Evolutionary conservation across 2,329 filamentous ascomycete genomes (phyloP).

Genomic region (Trichoderma sp.): DNA sequence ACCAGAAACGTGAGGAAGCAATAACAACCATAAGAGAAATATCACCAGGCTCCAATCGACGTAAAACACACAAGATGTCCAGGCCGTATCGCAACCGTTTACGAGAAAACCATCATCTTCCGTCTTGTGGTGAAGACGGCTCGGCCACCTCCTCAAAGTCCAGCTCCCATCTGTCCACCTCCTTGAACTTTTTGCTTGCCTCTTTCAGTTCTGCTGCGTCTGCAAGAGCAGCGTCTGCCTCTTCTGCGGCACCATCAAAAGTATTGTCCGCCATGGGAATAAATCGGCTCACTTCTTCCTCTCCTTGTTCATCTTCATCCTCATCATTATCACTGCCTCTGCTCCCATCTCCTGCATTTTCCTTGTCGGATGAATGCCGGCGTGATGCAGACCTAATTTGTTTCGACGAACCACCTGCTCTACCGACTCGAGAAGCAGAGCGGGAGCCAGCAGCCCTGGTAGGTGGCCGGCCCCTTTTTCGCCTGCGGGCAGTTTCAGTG

Average conservation of each 20-base stretch:
- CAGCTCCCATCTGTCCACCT: constrained; percentile 71
- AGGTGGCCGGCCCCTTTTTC: constrained; percentile 40
- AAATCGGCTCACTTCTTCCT: constrained; percentile 47
- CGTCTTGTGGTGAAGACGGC: constrained; percentile 57
- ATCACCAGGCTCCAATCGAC: background rate
- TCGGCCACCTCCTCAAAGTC: constrained; percentile 67
- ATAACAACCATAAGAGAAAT: background rate
- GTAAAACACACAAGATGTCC: background rate
- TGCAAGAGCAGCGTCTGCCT: constrained; percentile 47
- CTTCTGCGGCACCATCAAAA: constrained; percentile 41
- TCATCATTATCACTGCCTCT: constrained; percentile 43
- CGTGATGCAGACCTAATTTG: constrained; percentile 36
- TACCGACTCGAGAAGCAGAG: constrained; percentile 37
- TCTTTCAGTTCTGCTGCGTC: constrained; percentile 61
- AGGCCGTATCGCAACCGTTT: background rate
- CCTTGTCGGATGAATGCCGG: constrained; percentile 59
- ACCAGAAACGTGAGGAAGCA: background rate
- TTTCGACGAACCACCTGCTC: constrained; percentile 34
- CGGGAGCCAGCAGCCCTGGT: constrained; percentile 38
- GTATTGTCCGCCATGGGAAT: constrained; percentile 52
- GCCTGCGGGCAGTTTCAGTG: constrained; percentile 42
- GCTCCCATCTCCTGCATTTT: constrained; percentile 52
- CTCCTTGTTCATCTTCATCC: constrained; percentile 41
- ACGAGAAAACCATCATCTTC: constrained; percentile 43
- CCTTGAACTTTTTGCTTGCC: constrained; percentile 66